These are phyloP conservation scores for Coprinellus micaceus DNA, from an alignment of 768 basidiomycete species.

Conservation along the genomic window DNA sequence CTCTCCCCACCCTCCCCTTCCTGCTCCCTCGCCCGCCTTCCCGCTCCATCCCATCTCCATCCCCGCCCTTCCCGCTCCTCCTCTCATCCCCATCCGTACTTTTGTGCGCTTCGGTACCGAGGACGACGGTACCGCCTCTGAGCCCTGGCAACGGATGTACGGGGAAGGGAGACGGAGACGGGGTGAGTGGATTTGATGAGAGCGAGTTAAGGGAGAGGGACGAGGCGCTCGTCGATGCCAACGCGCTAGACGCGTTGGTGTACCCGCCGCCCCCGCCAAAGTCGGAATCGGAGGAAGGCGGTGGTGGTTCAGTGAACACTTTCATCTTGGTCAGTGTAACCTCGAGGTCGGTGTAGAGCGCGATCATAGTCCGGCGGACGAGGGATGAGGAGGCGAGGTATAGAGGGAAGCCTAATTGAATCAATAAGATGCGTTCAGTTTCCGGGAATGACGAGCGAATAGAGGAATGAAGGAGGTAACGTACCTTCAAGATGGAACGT, in stretches of 20 bases:
- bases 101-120: too few relatives aligned
- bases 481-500: slow-evolving; percentile 70
- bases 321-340: slow-evolving; percentile 53
- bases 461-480: slow-evolving; percentile 8
- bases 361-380: slow-evolving; percentile 70
- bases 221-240: too few relatives aligned
- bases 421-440: background rate
- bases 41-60: too few relatives aligned
- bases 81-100: background rate
- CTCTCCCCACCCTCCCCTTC: slow-evolving; percentile 32
- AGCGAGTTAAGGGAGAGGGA: too few relatives aligned
- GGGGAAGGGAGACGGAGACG: background rate
- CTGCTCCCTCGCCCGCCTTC: slow-evolving; percentile 13
- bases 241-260: too few relatives aligned
- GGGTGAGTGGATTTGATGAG: too few relatives aligned
- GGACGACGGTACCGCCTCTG: too few relatives aligned
- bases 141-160: background rate
- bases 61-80: too few relatives aligned
- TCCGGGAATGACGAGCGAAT: too few relatives aligned
- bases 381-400: slow-evolving; percentile 70
- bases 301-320: slow-evolving; percentile 28
- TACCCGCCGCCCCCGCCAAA: background rate
- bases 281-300: slow-evolving; percentile 2
- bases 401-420: slow-evolving; percentile 54
- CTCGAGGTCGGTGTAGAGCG: slow-evolving; percentile 63